Evolutionary conservation across 148 eudicot genomes (phyloP).

Genomic region (Agrostemma githago): DNA sequence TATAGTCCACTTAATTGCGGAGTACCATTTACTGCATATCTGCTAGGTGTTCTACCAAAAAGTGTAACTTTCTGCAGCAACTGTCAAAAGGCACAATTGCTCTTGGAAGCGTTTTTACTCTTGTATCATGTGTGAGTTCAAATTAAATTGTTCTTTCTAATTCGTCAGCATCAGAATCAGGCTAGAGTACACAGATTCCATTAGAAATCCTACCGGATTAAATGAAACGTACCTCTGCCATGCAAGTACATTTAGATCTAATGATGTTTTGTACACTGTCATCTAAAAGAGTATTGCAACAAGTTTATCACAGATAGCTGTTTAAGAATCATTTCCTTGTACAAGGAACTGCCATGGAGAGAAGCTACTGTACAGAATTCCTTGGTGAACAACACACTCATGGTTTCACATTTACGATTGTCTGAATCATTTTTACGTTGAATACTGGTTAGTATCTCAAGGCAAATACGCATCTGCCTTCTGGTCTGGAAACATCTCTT

Average conservation of each 20-base stretch:
- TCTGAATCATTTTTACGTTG: not conserved
- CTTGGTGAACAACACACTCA: not conserved
- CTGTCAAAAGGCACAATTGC: not conserved
- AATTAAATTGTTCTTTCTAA: not conserved
- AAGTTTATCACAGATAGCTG: no score
- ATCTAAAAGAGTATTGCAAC: no score
- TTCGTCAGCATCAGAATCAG: not conserved
- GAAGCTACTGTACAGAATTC: no score
- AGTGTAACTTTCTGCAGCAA: not conserved
- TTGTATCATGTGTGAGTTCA: slow-evolving; percentile 1
- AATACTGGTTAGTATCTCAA: not conserved
- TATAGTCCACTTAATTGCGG: not conserved
- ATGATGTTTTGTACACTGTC: not conserved
- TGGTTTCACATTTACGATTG: not conserved
- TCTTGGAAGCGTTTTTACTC: not conserved
- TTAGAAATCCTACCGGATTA: not conserved
- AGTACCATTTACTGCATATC: not conserved
- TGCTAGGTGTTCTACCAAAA: not conserved
- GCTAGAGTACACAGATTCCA: not conserved
- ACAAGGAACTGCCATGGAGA: not conserved
- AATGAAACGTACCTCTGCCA: not conserved
- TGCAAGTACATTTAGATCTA: not conserved
- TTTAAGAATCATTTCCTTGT: not conserved
- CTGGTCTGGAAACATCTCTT: not conserved
- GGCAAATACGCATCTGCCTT: not conserved